phyloP scores from a whole-genome alignment of 2,329 filamentous ascomycete species.

The Aspergillus tamarii region DNA sequence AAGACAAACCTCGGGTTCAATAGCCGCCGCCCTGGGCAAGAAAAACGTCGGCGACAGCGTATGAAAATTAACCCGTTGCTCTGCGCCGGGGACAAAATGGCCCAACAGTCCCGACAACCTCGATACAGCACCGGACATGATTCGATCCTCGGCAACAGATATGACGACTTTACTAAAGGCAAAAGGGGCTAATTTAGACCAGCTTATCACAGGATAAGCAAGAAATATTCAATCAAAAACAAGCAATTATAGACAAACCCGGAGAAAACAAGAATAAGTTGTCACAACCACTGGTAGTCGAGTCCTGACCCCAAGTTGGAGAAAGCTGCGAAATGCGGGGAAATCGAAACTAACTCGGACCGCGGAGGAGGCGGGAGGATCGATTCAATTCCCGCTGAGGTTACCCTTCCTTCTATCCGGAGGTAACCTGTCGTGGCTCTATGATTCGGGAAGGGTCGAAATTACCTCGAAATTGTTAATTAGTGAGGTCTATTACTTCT shows the following conservation, averaged over 20 bases:
- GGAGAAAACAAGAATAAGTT: neutral
- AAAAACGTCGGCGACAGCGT: constrained; percentile 86
- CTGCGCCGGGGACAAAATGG: constrained; percentile 30
- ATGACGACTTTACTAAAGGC: neutral
- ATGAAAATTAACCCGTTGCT: constrained; percentile 46
- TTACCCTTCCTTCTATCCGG: neutral
- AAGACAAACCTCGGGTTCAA: constrained; percentile 72
- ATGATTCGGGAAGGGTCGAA: too few relatives aligned
- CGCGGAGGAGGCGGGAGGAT: constrained; percentile 11
- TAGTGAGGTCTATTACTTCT: too few relatives aligned
- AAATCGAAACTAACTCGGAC: constrained; percentile 7
- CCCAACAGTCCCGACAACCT: constrained; percentile 35
- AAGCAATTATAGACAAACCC: neutral
- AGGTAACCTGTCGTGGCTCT: too few relatives aligned
- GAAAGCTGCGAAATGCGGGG: constrained; percentile 5
- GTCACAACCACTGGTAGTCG: neutral
- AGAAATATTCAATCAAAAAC: neutral
- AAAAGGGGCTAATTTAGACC: neutral
- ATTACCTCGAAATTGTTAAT: too few relatives aligned
- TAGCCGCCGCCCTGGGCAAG: constrained; percentile 78
- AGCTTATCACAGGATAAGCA: neutral
- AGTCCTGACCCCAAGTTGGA: neutral
- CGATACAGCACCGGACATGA: constrained; percentile 32
- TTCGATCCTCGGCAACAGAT: neutral
- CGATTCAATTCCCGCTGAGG: neutral